These are phyloP conservation scores for Neonectria coccinea DNA, from an alignment of 2,329 filamentous ascomycete genomes.

Conservation along the genomic window DNA sequence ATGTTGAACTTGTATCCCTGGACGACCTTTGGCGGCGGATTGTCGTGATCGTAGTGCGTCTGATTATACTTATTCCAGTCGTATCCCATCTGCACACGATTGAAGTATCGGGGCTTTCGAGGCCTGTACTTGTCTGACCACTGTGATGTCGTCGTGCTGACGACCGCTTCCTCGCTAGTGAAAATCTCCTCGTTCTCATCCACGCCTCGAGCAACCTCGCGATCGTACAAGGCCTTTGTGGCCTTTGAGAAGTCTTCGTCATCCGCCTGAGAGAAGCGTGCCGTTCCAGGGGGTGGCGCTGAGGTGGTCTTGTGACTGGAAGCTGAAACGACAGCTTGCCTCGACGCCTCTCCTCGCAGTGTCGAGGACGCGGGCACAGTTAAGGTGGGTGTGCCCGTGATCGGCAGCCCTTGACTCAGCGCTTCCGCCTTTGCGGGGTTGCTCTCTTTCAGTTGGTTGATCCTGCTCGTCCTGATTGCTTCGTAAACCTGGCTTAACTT, in stretches of 20 bases:
- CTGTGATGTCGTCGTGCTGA: constrained; percentile 69
- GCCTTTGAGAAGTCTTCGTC: constrained; percentile 88
- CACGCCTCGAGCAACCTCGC: constrained; percentile 90
- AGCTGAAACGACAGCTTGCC: constrained; percentile 32
- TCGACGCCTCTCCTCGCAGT: constrained; percentile 26
- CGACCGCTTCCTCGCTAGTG: constrained; percentile 85
- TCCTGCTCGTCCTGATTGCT: constrained; percentile 76
- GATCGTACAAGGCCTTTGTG: constrained; percentile 89
- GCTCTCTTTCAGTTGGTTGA: constrained; percentile 73
- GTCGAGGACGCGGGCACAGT: constrained; percentile 17
- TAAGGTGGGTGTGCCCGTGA: constrained; percentile 18
- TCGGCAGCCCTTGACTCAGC: constrained; percentile 30
- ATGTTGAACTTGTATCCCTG: constrained; percentile 99
- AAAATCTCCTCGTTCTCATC: constrained; percentile 97
- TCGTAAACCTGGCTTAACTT: constrained; percentile 83
- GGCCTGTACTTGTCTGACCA: constrained; percentile 90
- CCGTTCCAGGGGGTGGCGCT: constrained; percentile 64
- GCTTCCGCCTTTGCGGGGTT: constrained; percentile 73
- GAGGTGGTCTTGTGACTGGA: constrained; percentile 46
- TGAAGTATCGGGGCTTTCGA: constrained; percentile 96
- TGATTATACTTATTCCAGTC: constrained; percentile 99
- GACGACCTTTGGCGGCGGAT: constrained; percentile 96
- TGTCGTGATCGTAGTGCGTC: constrained; percentile 98
- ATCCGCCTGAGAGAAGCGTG: constrained; percentile 75
- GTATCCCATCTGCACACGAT: constrained; percentile 98